phyloP scores from a whole-genome alignment of 2,329 filamentous ascomycete species.

The Didymella pomorum region DNA sequence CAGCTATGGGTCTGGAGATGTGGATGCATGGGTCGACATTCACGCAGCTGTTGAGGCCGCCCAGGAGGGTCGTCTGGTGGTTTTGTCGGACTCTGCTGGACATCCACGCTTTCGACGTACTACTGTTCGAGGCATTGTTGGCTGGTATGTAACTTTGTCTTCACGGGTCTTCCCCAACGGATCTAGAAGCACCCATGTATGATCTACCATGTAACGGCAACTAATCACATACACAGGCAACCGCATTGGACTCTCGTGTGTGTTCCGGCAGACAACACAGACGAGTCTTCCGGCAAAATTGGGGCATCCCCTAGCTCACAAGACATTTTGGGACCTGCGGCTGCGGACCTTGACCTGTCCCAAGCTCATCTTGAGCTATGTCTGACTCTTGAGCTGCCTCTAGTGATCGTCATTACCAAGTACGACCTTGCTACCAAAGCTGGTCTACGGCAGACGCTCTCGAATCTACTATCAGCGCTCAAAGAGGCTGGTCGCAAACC shows the following conservation, averaged over 20 bases:
- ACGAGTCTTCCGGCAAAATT: conserved; percentile 53
- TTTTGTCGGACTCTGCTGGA: conserved; percentile 91
- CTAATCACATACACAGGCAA: conserved; percentile 53
- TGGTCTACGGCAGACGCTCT: conserved; percentile 73
- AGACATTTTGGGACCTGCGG: conserved; percentile 60
- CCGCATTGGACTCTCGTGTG: conserved; percentile 94
- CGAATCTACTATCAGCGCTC: conserved; percentile 76
- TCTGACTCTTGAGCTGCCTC: conserved; percentile 77
- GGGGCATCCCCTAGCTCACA: conserved; percentile 60
- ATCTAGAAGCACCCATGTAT: not conserved
- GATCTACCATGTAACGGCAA: not conserved
- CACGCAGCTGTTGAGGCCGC: conserved; percentile 78
- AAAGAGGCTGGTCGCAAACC: conserved; percentile 79
- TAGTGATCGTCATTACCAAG: conserved; percentile 88
- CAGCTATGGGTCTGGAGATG: conserved; percentile 86
- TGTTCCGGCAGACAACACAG: conserved; percentile 78
- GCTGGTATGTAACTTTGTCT: conserved; percentile 64
- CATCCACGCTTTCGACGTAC: conserved; percentile 89
- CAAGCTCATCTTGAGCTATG: conserved; percentile 85
- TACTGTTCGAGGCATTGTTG: conserved; percentile 86
- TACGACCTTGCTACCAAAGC: conserved; percentile 81
- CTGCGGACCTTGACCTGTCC: conserved; percentile 72
- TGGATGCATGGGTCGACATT: conserved; percentile 94
- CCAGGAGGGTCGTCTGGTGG: conserved; percentile 77
- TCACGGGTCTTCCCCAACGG: not conserved